Evolutionary conservation across 225 moss, liverwort and hornwort species (phyloP), one percentile per base, ranked within the genome.

Genomic region (Neckera pumila): DNA sequence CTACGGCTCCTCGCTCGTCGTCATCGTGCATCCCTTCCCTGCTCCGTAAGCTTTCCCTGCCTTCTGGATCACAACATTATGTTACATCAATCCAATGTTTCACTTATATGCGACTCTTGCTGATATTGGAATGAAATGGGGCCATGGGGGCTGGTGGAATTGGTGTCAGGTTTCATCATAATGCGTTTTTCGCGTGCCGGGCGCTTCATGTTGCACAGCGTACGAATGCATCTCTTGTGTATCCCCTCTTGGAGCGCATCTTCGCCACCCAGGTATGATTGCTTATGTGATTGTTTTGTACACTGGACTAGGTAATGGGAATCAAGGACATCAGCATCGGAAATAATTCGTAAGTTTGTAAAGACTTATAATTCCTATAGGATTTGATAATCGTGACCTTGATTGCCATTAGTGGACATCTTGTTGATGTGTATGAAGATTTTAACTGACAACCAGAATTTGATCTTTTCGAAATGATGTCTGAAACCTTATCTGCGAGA

Each of bases 21-120:
- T 96, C 90, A 93, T 97, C 86, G 92, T 96, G 63, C 97, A 99
- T 79, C 94, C 95, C 31, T 99, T 97, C 67, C 97, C 99, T 56
- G 91, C 87, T 66, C 97, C 99, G 97, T 99, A 86, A 92, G 94
- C 62, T 18, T 28, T 21, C 49, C 36, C 30, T 83, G 20, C 56
- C 13, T 40, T 69, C 47, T 81, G 64, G 47, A 81, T 45, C 34
- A 27, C 58, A 79, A 38, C 38, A 28, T 40, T 40, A 28, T 57
- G 58, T 79, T 7, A 7, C 18, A 18, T 58, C 58, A 58, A 28
- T 58, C 18, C 27, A 58, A 40, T 58, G 79, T 64, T 33, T 64
- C 64, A 15, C 64, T 81, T 64, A 16, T 36, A 81, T 49, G 33
- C 49, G 30, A 31, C 69, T 38, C 56, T 56, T 56, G 69, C 19